These are phyloP conservation scores for Microstegium vimineum DNA, from an alignment of 176 grass and related monocot genomes.

Conservation along the genomic window DNA sequence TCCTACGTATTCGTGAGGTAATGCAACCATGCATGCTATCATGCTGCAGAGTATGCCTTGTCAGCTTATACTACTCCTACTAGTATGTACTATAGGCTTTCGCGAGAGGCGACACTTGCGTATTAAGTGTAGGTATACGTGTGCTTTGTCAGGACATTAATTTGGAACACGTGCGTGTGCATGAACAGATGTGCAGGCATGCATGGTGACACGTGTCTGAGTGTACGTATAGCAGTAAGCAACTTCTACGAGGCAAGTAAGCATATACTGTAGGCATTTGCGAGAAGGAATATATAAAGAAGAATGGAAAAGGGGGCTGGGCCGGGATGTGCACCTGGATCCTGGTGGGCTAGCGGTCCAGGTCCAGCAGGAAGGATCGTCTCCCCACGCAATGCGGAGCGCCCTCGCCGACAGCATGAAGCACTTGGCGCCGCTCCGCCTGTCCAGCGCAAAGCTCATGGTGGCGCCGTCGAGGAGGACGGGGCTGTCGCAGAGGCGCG, in stretches of 20 bases:
- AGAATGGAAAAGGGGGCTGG: neutral
- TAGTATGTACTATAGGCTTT: too few species aligned
- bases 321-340: conserved; percentile 52
- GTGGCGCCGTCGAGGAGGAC: conserved; percentile 69
- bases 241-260: neutral
- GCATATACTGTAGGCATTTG: too few species aligned
- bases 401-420: conserved; percentile 78
- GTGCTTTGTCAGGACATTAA: neutral
- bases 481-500: conserved; percentile 46
- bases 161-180: neutral
- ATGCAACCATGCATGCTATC: too few species aligned
- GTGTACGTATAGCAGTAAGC: too few species aligned
- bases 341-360: conserved; percentile 46
- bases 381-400: conserved; percentile 52
- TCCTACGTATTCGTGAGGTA: too few species aligned
- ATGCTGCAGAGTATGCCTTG: too few species aligned
- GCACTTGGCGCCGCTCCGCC: conserved; percentile 68
- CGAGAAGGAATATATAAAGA: too few species aligned
- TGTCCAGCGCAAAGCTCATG: conserved; percentile 75
- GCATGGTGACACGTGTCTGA: conserved; percentile 14
- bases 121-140: too few species aligned
- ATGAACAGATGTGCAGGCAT: neutral
- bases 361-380: conserved; percentile 41
- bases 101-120: neutral
- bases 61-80: too few species aligned